These are phyloP conservation scores for Neopestalotiopsis rosae DNA, from an alignment of 2,329 filamentous ascomycete genomes.

Conservation along the genomic window DNA sequence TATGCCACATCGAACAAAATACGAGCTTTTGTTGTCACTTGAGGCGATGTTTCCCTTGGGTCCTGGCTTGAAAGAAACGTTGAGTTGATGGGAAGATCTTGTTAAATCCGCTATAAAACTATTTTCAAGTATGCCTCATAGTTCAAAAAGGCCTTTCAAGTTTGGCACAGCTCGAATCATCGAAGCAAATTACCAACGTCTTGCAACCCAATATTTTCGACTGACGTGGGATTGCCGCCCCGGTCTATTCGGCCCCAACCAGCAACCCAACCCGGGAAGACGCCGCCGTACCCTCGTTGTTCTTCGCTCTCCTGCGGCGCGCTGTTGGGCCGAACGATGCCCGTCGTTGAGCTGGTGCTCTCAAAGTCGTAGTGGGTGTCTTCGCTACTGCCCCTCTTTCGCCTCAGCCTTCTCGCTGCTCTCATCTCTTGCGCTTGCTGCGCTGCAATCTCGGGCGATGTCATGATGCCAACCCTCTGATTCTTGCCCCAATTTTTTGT, in stretches of 20 bases:
- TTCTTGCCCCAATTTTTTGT: conserved; percentile 30
- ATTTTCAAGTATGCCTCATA: too few relatives aligned
- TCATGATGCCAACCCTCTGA: conserved; percentile 48
- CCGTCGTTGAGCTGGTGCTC: conserved; percentile 32
- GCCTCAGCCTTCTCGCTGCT: conserved; percentile 28
- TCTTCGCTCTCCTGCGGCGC: conserved; percentile 13
- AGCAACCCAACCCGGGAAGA: conserved; percentile 43
- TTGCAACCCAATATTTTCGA: conserved; percentile 42
- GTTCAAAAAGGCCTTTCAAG: too few relatives aligned
- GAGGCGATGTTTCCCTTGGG: too few relatives aligned
- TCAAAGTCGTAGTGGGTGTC: conserved; percentile 26
- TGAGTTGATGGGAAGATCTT: too few relatives aligned
- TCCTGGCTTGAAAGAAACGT: too few relatives aligned
- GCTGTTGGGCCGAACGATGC: conserved; percentile 24
- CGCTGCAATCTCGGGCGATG: conserved; percentile 44
- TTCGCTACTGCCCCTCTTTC: conserved; percentile 18
- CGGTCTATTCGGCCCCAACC: conserved; percentile 46
- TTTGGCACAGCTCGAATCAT: conserved; percentile 14
- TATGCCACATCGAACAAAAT: too few relatives aligned
- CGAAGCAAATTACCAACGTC: conserved; percentile 42
- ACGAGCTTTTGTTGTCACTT: too few relatives aligned
- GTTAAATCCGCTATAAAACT: too few relatives aligned
- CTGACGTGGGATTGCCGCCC: conserved; percentile 31
- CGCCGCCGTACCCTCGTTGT: conserved; percentile 23
- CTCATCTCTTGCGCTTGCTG: conserved; percentile 28